These are phyloP conservation scores for Trifolium subterraneum DNA, from an alignment of 306 rosid genomes.

Conservation along the genomic window DNA sequence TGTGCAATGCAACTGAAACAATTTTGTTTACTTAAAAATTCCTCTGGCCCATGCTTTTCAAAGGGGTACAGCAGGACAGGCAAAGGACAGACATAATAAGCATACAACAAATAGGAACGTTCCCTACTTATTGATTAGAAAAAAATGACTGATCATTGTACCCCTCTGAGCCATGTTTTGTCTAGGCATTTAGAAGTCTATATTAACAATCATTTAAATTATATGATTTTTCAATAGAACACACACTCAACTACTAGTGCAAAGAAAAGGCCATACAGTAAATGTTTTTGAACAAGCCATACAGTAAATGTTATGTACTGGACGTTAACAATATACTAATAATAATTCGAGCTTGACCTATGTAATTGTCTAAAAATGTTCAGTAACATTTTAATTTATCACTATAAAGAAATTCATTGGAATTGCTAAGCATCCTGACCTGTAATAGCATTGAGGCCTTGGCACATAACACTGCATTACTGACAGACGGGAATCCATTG, in stretches of 20 bases:
- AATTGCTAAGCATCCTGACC: constrained; percentile 57
- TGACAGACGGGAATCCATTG: constrained; percentile 86
- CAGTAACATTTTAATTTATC: constrained; percentile 2
- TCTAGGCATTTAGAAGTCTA: constrained; percentile 2
- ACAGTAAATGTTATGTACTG: not conserved
- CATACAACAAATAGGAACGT: constrained; percentile 9
- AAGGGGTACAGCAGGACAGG: not conserved
- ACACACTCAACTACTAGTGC: not conserved
- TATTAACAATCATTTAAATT: not conserved
- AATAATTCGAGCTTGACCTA: not conserved
- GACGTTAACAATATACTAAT: constrained; percentile 5
- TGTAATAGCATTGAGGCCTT: constrained; percentile 98
- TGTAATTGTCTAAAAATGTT: not conserved
- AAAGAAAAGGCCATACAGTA: constrained; percentile 15
- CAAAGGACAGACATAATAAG: constrained; percentile 6
- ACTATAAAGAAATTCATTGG: constrained; percentile 10
- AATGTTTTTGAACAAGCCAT: not conserved
- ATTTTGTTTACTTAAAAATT: not conserved
- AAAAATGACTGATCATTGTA: constrained; percentile 23
- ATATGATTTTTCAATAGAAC: constrained; percentile 10
- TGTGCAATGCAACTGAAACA: constrained; percentile 1
- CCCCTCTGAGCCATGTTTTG: constrained; percentile 25
- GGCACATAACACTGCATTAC: constrained; percentile 93
- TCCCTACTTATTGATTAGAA: constrained; percentile 4
- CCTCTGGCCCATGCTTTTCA: not conserved